Conservation (phyloP, 1,139 yeast genomes). For the Saccharomyces hybrid region DNA sequence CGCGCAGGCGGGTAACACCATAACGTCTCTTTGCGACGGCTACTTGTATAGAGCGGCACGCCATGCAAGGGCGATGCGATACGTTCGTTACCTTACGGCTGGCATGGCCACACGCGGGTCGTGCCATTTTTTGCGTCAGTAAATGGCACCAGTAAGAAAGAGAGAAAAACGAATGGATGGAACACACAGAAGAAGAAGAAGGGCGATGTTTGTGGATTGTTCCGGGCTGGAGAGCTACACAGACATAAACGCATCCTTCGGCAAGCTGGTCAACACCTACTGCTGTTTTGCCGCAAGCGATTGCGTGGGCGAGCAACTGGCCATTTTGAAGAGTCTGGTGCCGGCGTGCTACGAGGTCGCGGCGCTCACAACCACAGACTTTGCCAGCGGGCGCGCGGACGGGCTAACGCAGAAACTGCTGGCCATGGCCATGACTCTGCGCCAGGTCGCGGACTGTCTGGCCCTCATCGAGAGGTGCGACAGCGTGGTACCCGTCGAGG, state of each 20-base stretch:
- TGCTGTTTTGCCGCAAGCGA: neutral
- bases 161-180: too few relatives aligned
- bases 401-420: neutral
- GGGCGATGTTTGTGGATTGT: neutral
- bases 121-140: neutral
- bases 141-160: neutral
- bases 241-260: neutral
- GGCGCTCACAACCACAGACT: neutral
- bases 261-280: neutral
- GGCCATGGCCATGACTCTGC: neutral
- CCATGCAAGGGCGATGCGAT: neutral
- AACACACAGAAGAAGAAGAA: neutral
- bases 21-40: too few relatives aligned
- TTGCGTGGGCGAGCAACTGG: neutral
- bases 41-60: too few relatives aligned
- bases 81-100: neutral
- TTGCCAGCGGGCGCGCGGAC: neutral
- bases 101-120: neutral
- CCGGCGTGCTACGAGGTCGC: neutral
- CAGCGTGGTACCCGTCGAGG: neutral
- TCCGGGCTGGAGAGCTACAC: neutral
- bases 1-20: too few relatives aligned
- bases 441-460: neutral
- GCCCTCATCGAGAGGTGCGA: neutral
- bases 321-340: neutral